Base-by-base conservation (phyloP, 164 flowering plant genomes). In the Kingdonia uniflora region DNA sequence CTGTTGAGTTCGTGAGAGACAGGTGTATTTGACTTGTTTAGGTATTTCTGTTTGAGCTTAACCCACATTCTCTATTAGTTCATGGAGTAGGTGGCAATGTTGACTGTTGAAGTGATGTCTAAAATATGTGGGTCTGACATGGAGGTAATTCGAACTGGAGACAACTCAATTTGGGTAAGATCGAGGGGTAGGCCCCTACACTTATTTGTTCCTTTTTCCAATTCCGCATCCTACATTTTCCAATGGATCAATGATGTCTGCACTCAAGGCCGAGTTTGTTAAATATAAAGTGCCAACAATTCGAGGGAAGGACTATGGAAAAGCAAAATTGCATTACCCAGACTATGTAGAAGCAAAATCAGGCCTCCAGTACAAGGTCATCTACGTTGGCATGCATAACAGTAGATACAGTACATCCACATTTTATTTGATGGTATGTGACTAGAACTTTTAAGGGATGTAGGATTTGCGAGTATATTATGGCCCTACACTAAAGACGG, bases 321-420 rank as follows among this genome's bases (percentile, higher is more conserved):
- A 90, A 72, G 59, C 88, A 19, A 87, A 87, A 72, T 86, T 84
- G 94, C 68, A 74, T 41, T 87, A 76, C 68, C 91, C 95, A 41
- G 97, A 84, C 64, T 86, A 87, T 59, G 65, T 59, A 46, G 85
- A 80, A 71, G 86, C 95, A 19, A 69, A 68, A 44, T 84, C 94
- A 42, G 95, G 97, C 53, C 97, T 89, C 58, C 97, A 89, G 56
- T 89, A 80, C 67, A 86, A 89, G 97, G 97, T 86, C 55, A 40
- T 47, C 33, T 49, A 2, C 15, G 8, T n/a, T 2, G 5, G 16
- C 25, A 54, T 46, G 41, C 55, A 46, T 56, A 37, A 50, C 46
- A 14, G n/a, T 17, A 20, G 51, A 48, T 41, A 42, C 39, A 29
- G 38, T 42, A 45, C 6, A 11, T 38, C 25, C 37, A 37, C 42